A percentile compares a stretch with the other conserved stretches of the same genome.
Evolutionary conservation across 2,329 filamentous ascomycete species (phyloP).

Genomic region (Dactylellina leptospora): DNA sequence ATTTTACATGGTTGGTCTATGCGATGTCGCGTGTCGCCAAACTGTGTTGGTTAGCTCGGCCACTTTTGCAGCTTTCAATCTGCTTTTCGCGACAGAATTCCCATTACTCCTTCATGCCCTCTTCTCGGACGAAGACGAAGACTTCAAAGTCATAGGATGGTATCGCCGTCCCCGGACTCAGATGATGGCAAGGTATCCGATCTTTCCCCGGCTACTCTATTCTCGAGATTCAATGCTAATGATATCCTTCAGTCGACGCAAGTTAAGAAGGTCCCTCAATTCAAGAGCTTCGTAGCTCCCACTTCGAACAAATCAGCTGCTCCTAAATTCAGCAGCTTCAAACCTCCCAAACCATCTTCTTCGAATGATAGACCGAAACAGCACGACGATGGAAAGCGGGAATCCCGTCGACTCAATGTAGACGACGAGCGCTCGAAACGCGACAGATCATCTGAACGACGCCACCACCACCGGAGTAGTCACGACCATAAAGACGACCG

Average conservation of each 20-base stretch:
- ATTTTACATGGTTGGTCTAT: too few species aligned
- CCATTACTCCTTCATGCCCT: not conserved
- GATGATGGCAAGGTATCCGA: constrained; percentile 13
- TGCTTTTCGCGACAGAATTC: not conserved
- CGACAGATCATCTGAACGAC: constrained; percentile 48
- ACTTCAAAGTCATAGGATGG: constrained; percentile 8
- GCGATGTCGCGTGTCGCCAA: too few species aligned
- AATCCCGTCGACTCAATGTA: constrained; percentile 11
- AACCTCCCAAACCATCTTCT: constrained; percentile 4
- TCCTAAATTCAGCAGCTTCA: constrained; percentile 47
- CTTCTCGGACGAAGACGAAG: not conserved
- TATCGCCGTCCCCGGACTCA: constrained; percentile 22
- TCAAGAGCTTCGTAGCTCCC: constrained; percentile 40
- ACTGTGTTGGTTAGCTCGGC: too few species aligned
- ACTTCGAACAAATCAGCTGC: constrained; percentile 5
- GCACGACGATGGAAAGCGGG: constrained; percentile 12
- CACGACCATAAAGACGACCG: constrained; percentile 31
- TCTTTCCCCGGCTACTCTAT: not conserved
- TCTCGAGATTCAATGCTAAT: not conserved
- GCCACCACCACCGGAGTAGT: constrained; percentile 17
- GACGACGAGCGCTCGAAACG: constrained; percentile 14
- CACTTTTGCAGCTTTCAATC: too few species aligned
- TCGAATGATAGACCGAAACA: constrained; percentile 3
- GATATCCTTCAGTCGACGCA: not conserved
- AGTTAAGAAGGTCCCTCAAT: constrained; percentile 35